Evolutionary conservation across 805 yeast genomes (phyloP).

Genomic region (Saturnispora diversa): DNA sequence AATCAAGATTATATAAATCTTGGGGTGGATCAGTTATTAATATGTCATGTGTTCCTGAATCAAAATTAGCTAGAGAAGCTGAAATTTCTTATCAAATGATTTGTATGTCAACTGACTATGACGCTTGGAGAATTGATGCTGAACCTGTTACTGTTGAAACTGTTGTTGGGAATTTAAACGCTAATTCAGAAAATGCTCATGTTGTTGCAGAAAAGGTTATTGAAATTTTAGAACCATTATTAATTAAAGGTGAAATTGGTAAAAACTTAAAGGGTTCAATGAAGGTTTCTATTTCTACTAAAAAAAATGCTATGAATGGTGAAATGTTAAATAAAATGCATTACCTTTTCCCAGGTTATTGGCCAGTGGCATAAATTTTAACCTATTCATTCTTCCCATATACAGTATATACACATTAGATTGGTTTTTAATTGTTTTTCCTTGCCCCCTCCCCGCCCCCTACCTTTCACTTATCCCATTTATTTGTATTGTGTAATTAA

Average conservation of each 20-base stretch:
- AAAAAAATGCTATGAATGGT: conserved; percentile 60
- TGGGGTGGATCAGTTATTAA: conserved; percentile 95
- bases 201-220: conserved; percentile 63
- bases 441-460: too few species aligned
- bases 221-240: conserved; percentile 53
- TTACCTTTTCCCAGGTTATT: conserved; percentile 85
- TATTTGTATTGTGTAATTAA: too few species aligned
- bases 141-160: conserved; percentile 98
- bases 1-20: conserved; percentile 72
- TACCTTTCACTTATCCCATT: too few species aligned
- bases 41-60: conserved; percentile 97
- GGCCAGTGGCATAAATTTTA: conserved; percentile 40
- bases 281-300: conserved; percentile 76
- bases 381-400: background rate
- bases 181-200: conserved; percentile 83
- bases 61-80: conserved; percentile 94
- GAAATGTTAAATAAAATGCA: conserved; percentile 74
- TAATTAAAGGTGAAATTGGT: conserved; percentile 56
- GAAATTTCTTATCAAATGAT: conserved; percentile 96
- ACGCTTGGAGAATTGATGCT: conserved; percentile 93
- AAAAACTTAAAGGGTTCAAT: conserved; percentile 64
- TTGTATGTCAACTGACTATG: conserved; percentile 98
- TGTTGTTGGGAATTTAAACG: conserved; percentile 81
- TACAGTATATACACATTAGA: background rate
- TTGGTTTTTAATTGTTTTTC: too few species aligned